phyloP scores from a whole-genome alignment of 352 stramenopile genomes.

The Pythium monospermum region DNA sequence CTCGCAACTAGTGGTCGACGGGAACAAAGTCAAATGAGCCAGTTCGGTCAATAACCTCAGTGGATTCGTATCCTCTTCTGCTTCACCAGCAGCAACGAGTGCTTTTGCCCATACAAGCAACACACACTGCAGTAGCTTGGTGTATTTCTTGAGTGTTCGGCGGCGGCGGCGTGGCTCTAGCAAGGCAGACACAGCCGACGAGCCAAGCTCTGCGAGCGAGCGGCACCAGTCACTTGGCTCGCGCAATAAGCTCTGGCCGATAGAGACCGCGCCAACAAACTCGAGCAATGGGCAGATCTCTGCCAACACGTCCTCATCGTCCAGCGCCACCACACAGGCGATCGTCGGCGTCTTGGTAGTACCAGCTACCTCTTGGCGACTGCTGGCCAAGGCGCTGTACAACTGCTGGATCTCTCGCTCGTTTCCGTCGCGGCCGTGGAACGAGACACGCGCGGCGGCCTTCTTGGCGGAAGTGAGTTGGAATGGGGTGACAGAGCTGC shows the following conservation, averaged over 20 bases:
- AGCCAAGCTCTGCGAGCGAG: conserved; percentile 7
- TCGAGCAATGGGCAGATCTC: conserved; percentile 5
- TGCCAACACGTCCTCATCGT: conserved; percentile 1
- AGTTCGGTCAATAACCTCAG: conserved; percentile 7
- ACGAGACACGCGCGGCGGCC: conserved; percentile 21
- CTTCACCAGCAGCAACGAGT: neutral
- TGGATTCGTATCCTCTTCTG: neutral
- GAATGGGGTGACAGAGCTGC: neutral
- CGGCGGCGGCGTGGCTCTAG: neutral
- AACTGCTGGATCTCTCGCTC: conserved; percentile 17
- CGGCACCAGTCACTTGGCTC: conserved; percentile 8
- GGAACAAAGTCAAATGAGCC: conserved; percentile 11
- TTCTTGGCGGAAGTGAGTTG: conserved; percentile 11
- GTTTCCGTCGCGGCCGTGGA: neutral
- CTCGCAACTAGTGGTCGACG: neutral
- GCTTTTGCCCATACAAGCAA: conserved; percentile 7
- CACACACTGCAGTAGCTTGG: conserved; percentile 18
- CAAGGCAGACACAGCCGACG: neutral
- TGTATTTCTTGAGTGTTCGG: conserved; percentile 16
- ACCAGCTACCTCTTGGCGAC: conserved; percentile 9
- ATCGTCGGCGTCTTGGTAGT: neutral
- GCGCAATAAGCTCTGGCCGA: conserved; percentile 9
- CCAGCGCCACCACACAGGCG: conserved; percentile 3
- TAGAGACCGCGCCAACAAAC: conserved; percentile 7
- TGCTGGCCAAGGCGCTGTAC: conserved; percentile 23